A percentile compares a stretch with the other conserved stretches of the same genome.
These are phyloP conservation scores for Botrytis byssoidea DNA, from an alignment of 2,329 filamentous ascomycete genomes.

Conservation along the genomic window DNA sequence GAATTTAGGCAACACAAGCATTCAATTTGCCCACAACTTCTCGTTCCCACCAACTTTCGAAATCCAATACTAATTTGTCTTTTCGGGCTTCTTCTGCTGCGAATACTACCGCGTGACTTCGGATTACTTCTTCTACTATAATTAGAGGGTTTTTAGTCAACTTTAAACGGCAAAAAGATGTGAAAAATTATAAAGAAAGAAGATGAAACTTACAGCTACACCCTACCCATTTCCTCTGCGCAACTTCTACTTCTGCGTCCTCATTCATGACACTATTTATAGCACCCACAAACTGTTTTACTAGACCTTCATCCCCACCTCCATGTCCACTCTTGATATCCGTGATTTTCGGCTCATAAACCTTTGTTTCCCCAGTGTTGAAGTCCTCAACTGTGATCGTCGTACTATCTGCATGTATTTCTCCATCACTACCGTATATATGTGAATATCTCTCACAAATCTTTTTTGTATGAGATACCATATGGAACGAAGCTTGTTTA, in stretches of 20 bases:
- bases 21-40: conserved; percentile 45
- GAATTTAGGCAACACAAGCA: not conserved
- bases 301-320: conserved; percentile 77
- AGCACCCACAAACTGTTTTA: conserved; percentile 78
- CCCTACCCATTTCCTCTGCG: conserved; percentile 74
- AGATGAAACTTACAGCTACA: conserved; percentile 52
- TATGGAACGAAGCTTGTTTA: conserved; percentile 89
- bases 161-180: not conserved
- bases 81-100: conserved; percentile 84
- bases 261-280: conserved; percentile 75
- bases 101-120: conserved; percentile 90
- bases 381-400: conserved; percentile 77
- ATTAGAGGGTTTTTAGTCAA: not conserved
- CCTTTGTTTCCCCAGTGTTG: conserved; percentile 49
- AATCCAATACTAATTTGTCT: conserved; percentile 68
- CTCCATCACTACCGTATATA: conserved; percentile 82
- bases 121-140: conserved; percentile 73
- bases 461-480: conserved; percentile 86
- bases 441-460: conserved; percentile 83
- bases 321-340: conserved; percentile 60
- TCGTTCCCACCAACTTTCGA: conserved; percentile 70
- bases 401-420: conserved; percentile 79
- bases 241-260: conserved; percentile 62
- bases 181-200: not conserved
- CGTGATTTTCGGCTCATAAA: conserved; percentile 60